Base-by-base conservation (phyloP, 495 filamentous ascomycete genomes). In the Tetracladium setigerum region DNA sequence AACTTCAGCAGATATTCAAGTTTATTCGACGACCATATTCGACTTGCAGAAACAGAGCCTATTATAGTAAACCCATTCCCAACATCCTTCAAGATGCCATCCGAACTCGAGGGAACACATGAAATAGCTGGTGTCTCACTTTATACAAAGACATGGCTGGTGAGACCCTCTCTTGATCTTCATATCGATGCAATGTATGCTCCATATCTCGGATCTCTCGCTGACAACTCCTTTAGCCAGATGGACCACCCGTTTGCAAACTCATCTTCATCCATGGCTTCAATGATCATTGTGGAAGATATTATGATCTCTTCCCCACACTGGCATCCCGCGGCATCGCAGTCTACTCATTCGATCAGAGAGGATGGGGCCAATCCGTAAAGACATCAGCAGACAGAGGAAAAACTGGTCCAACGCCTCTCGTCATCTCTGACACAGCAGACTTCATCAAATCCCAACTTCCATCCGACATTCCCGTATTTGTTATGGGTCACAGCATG, bases 401-500 rank as follows among this genome's bases (percentile, higher is more conserved):
- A 37, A 68, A 73, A 37, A 84, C 81, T 5, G 89, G 89, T 2
- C 74, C 81, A 8, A 94, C 88, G 2, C 12, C 65, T 12, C 76
- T 67, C 38, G 84, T 95, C 34, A 69, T 92, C 24, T 70, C 76
- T 30, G 89, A 95, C 67, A 81, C 95, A 50, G 82, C 78, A 27
- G 77, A 79, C 19, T 79, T 95, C 61, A 68, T 89, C 42, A 55
- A 68, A 15, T 53, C 65, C 18, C 62, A 71, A 43, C 59, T 73
- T 10, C 44, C 59, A 11, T 54, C 58, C 5, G 50, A 55, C 4
- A 55, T 74, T 4, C 87, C 89, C 0, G 61, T 91, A 15, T 95
- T 95, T 66, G 73, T 95, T n/a, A 77, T 87, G 62, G 89, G 89
- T 41, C 89, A 95, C 65, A 87, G 82, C 32, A 88, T 83, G 82